Conservation (phyloP, 768 basidiomycete species). For the Kwoniella dendrophila region DNA sequence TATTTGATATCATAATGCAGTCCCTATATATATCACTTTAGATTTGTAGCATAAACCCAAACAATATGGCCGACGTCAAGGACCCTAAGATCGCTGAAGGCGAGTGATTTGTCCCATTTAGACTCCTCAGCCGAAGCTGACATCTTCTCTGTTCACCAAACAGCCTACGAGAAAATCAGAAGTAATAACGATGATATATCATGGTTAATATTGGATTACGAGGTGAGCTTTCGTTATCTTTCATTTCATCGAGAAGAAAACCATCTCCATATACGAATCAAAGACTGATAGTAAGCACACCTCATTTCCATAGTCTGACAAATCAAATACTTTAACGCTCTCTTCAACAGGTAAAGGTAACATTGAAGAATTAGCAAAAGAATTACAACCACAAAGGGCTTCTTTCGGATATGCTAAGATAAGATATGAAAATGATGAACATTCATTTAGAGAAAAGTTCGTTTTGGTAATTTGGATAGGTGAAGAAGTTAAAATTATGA, state of each 20-base stretch:
- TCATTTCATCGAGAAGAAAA: neutral
- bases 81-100: constrained; percentile 74
- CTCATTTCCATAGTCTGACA: constrained; percentile 43
- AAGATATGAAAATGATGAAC: constrained; percentile 62
- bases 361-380: constrained; percentile 72
- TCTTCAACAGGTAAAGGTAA: constrained; percentile 79
- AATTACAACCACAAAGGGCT: constrained; percentile 67
- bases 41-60: too few relatives aligned
- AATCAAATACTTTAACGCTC: constrained; percentile 71
- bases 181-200: constrained; percentile 81
- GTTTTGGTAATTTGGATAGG: constrained; percentile 56
- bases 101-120: constrained; percentile 56
- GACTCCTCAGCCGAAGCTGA: constrained; percentile 5
- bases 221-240: constrained; percentile 59
- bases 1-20: too few relatives aligned
- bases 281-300: neutral
- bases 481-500: constrained; percentile 74
- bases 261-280: neutral
- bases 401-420: constrained; percentile 84
- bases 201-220: constrained; percentile 89
- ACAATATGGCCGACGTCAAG: constrained; percentile 69
- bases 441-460: constrained; percentile 70
- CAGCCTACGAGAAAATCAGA: constrained; percentile 86
- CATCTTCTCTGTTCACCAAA: too few relatives aligned
- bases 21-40: neutral